These are phyloP conservation scores for Eucalyptus erythrocorys DNA, from an alignment of 345 rosid genomes.

Conservation along the genomic window DNA sequence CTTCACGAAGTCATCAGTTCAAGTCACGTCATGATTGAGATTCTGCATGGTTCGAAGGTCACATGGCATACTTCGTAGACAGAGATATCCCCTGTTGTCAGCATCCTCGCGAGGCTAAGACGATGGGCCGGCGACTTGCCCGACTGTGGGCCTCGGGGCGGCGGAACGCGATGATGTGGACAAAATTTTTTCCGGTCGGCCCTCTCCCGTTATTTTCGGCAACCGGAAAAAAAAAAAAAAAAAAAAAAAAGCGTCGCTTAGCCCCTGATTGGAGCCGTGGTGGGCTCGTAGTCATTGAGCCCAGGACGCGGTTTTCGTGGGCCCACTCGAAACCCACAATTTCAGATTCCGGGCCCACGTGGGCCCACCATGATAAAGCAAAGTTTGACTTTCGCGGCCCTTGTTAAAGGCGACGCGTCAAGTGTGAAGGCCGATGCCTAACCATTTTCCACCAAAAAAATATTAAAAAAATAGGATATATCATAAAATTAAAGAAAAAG, in stretches of 20 bases:
- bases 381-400: background rate
- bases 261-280: background rate
- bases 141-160: background rate
- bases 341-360: background rate
- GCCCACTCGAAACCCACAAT: background rate
- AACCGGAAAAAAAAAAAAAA: background rate
- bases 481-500: background rate
- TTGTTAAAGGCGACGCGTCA: background rate
- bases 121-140: background rate
- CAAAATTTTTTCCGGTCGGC: background rate
- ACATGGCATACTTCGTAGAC: too few relatives aligned
- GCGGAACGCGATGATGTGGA: background rate
- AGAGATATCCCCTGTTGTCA: fast-evolving
- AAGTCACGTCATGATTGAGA: background rate
- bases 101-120: background rate
- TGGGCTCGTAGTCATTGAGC: background rate
- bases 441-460: background rate
- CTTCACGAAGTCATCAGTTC: fast-evolving
- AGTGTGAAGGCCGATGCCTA: background rate
- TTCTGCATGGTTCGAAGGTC: too few relatives aligned
- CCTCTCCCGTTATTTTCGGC: background rate
- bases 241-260: background rate
- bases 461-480: background rate
- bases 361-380: background rate
- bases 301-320: background rate